Conservation (phyloP, 2,329 filamentous ascomycete genomes). For the Trichoderma endophyticum region DNA sequence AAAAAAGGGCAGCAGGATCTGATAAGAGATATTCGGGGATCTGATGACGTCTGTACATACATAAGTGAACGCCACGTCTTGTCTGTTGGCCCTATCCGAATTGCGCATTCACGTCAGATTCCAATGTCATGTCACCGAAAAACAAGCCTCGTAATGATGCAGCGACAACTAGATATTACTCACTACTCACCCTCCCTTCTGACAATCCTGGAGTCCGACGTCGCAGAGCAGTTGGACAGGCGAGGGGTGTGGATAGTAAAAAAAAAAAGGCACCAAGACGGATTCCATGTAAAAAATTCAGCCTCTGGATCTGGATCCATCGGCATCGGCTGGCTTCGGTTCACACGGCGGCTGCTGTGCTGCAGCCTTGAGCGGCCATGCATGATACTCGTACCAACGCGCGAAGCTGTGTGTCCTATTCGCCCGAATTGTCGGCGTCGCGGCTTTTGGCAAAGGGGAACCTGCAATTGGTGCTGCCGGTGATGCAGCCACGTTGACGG, state of each 20-base stretch:
- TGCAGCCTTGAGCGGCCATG: neutral
- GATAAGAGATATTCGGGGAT: neutral
- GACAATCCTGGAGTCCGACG: neutral
- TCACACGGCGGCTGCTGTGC: neutral
- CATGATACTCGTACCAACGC: neutral
- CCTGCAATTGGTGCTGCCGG: neutral
- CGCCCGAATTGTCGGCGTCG: neutral
- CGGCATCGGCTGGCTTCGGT: slow-evolving; percentile 20
- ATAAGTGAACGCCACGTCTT: neutral
- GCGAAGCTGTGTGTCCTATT: neutral
- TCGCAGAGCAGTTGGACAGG: slow-evolving; percentile 1
- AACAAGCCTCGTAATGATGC: neutral
- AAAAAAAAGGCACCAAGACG: neutral
- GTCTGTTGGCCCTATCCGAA: neutral
- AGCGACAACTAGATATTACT: neutral
- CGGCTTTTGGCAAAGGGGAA: neutral
- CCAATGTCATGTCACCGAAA: neutral
- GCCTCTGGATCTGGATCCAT: slow-evolving; percentile 5
- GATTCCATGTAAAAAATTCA: neutral
- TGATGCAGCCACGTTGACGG: neutral
- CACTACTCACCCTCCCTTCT: neutral
- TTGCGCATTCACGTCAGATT: neutral
- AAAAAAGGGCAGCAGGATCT: neutral
- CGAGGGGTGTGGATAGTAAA: slow-evolving; percentile 9
- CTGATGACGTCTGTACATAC: neutral